Base-by-base conservation (phyloP, 257 asterid species). In the Jaltomata sinuosa region DNA sequence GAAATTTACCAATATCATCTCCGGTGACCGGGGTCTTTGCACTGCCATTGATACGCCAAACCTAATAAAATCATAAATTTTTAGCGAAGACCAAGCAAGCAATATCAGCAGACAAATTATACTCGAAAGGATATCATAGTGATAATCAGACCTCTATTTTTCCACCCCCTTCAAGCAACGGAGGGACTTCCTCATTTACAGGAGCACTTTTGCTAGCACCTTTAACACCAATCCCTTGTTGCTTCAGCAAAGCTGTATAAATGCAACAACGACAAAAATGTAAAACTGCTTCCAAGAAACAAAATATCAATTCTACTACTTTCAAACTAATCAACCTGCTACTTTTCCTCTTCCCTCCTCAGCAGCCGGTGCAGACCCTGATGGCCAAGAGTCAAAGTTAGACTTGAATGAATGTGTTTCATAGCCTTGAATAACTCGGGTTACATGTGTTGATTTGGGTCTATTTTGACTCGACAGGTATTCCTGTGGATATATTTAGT, bases 301-400 rank as follows among this genome's bases (percentile, higher is more conserved):
- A 40, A 31, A 36, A 45, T 77, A 62, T 47, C 14, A 29, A 71
- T 67, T 31, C 87, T 78, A 74, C 82, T 69, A 81, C 52, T 45
- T 29, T 65, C 50, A 65, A n/a, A 62, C 79, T 79, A 85, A 80
- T 84, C 67, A 86, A 95, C 99, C 99, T 83, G 99, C 99, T 34
- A 97, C 99, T 91, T 95, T 97, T 82, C 97, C 99, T 85, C 99
- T 94, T 87, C 99, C 99, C 89, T 95, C 99, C 90, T 97, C 99
- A 85, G 98, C 87, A 89, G 91, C 94, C 85, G 65, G 80, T 65
- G 94, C 94, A 53, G 93, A 95, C 84, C 97, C 96, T 55, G 94
- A 93, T 34, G 99, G 98, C 99, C 99, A 97, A 80, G 97, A 92
- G 88, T 91, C 97, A 85, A 97, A 97, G 87, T 91, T 94, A 88